A percentile compares a stretch with the other conserved stretches of the same genome.
These are phyloP conservation scores for Paragyromitra xinjiangensis DNA, from an alignment of 495 filamentous ascomycete species.

Conservation along the genomic window DNA sequence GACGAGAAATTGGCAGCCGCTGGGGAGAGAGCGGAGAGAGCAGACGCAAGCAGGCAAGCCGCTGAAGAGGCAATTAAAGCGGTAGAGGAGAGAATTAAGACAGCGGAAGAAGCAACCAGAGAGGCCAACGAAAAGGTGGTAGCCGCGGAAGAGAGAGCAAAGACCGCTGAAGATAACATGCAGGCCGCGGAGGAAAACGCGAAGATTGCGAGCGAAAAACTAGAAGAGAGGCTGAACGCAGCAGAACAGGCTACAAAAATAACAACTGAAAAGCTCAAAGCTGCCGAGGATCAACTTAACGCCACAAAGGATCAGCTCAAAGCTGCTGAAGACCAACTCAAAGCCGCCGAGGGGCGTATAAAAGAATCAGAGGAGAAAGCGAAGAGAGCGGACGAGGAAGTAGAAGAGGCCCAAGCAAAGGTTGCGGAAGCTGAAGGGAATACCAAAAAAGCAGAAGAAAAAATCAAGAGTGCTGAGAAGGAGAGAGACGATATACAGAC, in stretches of 20 bases:
- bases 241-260: slow-evolving; percentile 26
- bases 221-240: slow-evolving; percentile 25
- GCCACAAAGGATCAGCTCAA: slow-evolving; percentile 27
- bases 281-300: slow-evolving; percentile 29
- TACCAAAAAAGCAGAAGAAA: slow-evolving; percentile 52
- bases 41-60: slow-evolving; percentile 1
- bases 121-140: slow-evolving; percentile 60
- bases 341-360: slow-evolving; percentile 21
- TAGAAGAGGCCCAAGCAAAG: slow-evolving; percentile 52
- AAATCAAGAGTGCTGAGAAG: slow-evolving; percentile 61
- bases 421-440: slow-evolving; percentile 45
- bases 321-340: slow-evolving; percentile 26
- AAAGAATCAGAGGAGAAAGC: slow-evolving; percentile 43
- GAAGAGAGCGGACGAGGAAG: slow-evolving; percentile 45
- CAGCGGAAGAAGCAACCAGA: slow-evolving; percentile 42
- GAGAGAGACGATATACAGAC: slow-evolving; percentile 71
- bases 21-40: slow-evolving; percentile 10
- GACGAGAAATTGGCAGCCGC: slow-evolving; percentile 4
- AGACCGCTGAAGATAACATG: slow-evolving; percentile 24
- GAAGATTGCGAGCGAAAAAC: slow-evolving; percentile 7
- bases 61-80: slow-evolving; percentile 17
- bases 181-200: slow-evolving; percentile 30
- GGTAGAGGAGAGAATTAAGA: slow-evolving; percentile 17
- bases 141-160: slow-evolving; percentile 58
- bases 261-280: slow-evolving; percentile 33